Evolutionary conservation across 768 basidiomycete genomes (phyloP), one percentile per base, ranked within the genome.

Genomic region (Termitomyces sp.): DNA sequence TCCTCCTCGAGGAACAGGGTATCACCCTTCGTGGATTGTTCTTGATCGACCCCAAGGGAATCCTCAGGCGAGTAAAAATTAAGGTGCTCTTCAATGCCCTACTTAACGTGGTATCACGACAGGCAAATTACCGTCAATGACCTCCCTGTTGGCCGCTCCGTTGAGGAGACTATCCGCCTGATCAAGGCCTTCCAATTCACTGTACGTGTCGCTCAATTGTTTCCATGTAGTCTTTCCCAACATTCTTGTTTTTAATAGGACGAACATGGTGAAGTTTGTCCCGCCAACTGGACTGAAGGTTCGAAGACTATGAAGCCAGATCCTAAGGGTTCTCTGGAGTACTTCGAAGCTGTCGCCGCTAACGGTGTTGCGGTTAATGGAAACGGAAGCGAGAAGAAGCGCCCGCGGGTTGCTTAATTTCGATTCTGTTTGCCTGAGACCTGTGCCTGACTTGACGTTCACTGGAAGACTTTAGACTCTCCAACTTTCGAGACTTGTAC

Each of bases 181-280:
- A 79, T 97, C 76, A 88, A 96, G 75, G 95, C 95, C 22, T 95
- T 96, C 89, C 94, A 96, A 70, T 94, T 90, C 74, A 86, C 86
- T 13, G 91, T 92, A 70, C 45, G 86, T 78, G 36, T 35, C 5
- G 15, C 3, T 35, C 52, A 52, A 55, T 32, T 13, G 48, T 33
- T 49, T 24, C 20, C 11, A 24, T 32, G 15, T n/a, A 49, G n/a
- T 58, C 13, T 33, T 55, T 59, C 62, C 44, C 55, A 44, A 52
- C 48, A 18, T 24, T 18, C 53, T 45, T 59, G 28, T 18, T 36
- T 57, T 33, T 20, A 15, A 13, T 33, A 91, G 91, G 94, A 96
- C 63, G 79, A 88, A 73, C 84, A 94, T 70, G 95, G 95, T 28
- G 94, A 97, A 73, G 94, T 95, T 22, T 96, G 94, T 80, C 95